Conservation (phyloP, 805 yeast species). For the Candida peoriensis region DNA sequence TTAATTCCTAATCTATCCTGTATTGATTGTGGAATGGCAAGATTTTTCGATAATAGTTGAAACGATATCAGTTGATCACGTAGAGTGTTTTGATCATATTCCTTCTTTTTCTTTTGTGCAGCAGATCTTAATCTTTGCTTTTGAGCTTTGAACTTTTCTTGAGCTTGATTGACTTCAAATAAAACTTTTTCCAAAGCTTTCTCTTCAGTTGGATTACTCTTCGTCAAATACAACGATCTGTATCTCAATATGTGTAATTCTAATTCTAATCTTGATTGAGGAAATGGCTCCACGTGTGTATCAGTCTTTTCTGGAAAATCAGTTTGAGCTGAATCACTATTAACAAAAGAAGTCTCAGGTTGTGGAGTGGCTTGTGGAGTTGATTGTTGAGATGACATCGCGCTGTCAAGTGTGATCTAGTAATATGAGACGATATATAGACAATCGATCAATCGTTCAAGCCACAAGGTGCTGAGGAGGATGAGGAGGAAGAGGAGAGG, state of each 20-base stretch:
- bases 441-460: no score
- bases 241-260: constrained; percentile 17
- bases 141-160: constrained; percentile 29
- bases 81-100: constrained; percentile 42
- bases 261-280: constrained; percentile 11
- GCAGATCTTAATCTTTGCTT: constrained; percentile 25
- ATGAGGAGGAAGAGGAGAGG: no score
- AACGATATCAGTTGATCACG: constrained; percentile 58
- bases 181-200: constrained; percentile 39
- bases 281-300: constrained; percentile 4
- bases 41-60: constrained; percentile 58
- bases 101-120: constrained; percentile 15
- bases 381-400: no score
- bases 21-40: constrained; percentile 55
- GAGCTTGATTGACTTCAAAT: constrained; percentile 35
- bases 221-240: constrained; percentile 11
- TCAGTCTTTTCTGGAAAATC: no score
- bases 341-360: no score
- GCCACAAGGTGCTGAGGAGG: no score
- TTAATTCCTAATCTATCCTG: constrained; percentile 32
- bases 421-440: no score
- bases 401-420: no score
- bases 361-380: no score
- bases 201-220: constrained; percentile 29
- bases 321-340: no score